phyloP scores from a whole-genome alignment of 2,329 filamentous ascomycete genomes.

The Aspergillus persii region DNA sequence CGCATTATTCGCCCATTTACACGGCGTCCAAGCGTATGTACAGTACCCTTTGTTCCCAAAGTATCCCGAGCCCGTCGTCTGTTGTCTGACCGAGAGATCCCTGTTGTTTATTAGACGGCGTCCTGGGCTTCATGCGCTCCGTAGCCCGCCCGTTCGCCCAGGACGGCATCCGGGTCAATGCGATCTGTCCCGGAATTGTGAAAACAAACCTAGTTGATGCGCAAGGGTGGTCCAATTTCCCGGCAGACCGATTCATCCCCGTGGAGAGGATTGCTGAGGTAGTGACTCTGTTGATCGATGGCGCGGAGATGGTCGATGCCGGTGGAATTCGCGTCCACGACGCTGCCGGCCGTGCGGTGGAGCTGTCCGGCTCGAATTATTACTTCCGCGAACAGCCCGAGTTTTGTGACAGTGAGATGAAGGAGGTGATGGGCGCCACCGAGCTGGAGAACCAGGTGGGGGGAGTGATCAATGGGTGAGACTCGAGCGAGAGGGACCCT shows the following conservation, averaged over 20 bases:
- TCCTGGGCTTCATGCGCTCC: not conserved
- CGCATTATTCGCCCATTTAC: not conserved
- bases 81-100: not conserved
- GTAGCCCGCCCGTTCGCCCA: not conserved
- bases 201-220: not conserved
- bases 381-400: not conserved
- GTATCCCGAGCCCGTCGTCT: not conserved
- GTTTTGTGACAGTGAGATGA: not conserved
- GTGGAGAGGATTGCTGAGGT: conserved; percentile 7
- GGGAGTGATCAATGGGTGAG: not conserved
- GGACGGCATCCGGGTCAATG: not conserved
- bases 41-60: not conserved
- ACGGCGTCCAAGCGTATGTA: not conserved
- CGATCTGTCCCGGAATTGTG: not conserved
- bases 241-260: not conserved
- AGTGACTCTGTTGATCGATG: not conserved
- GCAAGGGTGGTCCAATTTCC: not conserved
- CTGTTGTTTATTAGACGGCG: not conserved
- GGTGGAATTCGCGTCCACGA: not conserved
- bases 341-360: not conserved
- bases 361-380: not conserved
- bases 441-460: not conserved
- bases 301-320: not conserved
- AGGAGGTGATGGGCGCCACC: not conserved
- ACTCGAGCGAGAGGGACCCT: no score